A percentile compares a stretch with the other conserved stretches of the same genome.
Conservation (phyloP, 768 basidiomycete species). For the Paxillus ammoniavirescens region DNA sequence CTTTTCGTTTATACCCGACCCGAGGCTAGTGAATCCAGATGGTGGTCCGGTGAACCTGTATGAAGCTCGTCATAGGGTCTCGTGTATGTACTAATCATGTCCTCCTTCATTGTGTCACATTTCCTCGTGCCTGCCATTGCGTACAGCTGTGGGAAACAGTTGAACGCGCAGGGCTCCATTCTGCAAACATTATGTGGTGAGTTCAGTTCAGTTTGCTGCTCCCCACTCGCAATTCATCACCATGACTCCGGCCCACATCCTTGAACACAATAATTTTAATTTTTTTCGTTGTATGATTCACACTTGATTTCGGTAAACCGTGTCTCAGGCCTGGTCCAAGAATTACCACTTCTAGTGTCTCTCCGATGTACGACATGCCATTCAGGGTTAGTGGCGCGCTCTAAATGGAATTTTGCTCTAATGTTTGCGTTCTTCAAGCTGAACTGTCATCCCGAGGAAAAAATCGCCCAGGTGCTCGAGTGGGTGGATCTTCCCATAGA, state of each 20-base stretch:
- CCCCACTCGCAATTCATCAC: neutral
- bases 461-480: slow-evolving; percentile 65
- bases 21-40: slow-evolving; percentile 57
- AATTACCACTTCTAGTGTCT: slow-evolving; percentile 9
- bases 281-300: too few relatives aligned
- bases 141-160: slow-evolving; percentile 87
- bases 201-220: slow-evolving; percentile 19
- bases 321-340: slow-evolving; percentile 14
- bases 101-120: neutral
- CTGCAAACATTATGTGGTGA: slow-evolving; percentile 89
- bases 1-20: slow-evolving; percentile 68
- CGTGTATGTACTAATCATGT: neutral
- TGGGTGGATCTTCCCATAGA: slow-evolving; percentile 72
- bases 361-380: slow-evolving; percentile 11
- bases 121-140: neutral
- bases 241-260: neutral
- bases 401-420: neutral
- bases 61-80: slow-evolving; percentile 12
- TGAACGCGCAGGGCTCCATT: slow-evolving; percentile 63
- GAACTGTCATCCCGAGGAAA: slow-evolving; percentile 35
- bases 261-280: too few relatives aligned
- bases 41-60: slow-evolving; percentile 91
- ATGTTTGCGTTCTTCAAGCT: slow-evolving; percentile 1
- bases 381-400: slow-evolving; percentile 12
- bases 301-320: neutral